Evolutionary conservation across 345 rosid genomes (phyloP).

Genomic region (Linum lewisii): DNA sequence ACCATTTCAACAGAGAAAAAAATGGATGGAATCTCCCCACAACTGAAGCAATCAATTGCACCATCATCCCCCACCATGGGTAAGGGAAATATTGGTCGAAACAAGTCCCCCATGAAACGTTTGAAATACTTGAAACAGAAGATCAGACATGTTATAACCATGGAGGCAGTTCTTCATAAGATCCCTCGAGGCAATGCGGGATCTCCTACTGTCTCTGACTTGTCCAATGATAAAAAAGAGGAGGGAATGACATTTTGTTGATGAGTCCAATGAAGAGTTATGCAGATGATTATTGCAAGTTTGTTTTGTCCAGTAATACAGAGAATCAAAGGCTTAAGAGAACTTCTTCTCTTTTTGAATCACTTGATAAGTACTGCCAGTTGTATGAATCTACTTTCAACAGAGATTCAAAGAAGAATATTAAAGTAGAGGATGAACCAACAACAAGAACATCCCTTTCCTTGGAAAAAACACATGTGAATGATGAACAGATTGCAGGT

Average conservation of each 20-base stretch:
- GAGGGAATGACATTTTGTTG: conserved; percentile 11
- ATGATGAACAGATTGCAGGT: too few species aligned
- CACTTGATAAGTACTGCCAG: conserved; percentile 54
- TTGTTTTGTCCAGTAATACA: conserved; percentile 10
- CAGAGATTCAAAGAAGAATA: conserved; percentile 37
- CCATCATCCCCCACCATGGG: conserved; percentile 23
- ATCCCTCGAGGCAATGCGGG: conserved; percentile 49
- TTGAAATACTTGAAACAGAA: conserved; percentile 64
- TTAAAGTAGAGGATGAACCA: conserved; percentile 23
- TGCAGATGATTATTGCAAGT: conserved; percentile 3
- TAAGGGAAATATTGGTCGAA: conserved; percentile 25
- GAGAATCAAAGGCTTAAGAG: conserved; percentile 22
- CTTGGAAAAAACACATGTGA: too few species aligned
- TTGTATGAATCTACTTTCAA: conserved; percentile 43
- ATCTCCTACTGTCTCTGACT: conserved; percentile 14
- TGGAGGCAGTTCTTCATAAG: conserved; percentile 78
- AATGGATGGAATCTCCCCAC: conserved; percentile 25
- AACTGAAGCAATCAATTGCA: conserved; percentile 21
- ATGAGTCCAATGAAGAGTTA: conserved; percentile 13
- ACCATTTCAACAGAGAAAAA: conserved; percentile 22
- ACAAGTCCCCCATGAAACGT: conserved; percentile 38
- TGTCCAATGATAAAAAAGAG: conserved; percentile 47
- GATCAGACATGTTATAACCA: conserved; percentile 54
- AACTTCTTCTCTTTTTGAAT: conserved; percentile 46
- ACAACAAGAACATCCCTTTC: background rate